Evolutionary conservation across 805 yeast genomes (phyloP).

Genomic region (Limtongozyma cylindracea): DNA sequence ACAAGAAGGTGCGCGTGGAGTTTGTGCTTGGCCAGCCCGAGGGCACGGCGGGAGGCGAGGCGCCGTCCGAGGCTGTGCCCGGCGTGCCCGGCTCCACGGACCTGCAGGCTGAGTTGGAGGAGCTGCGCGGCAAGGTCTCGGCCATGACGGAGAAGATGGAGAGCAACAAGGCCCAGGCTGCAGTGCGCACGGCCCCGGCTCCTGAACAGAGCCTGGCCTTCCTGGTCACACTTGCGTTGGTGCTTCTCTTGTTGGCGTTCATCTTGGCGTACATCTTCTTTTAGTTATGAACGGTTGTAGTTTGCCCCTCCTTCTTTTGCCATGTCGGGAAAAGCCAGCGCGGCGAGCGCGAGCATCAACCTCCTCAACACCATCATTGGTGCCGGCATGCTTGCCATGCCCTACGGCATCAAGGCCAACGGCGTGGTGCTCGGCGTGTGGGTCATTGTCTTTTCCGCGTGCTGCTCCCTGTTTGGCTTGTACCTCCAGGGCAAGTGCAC

Average conservation of each 20-base stretch:
- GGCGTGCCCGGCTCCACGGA: conserved; percentile 2
- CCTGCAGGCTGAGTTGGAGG: conserved; percentile 9
- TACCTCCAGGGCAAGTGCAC: conserved; percentile 36
- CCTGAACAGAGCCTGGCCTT: conserved; percentile 18
- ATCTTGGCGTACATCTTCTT: conserved; percentile 52
- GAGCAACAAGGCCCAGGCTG: conserved; percentile 8
- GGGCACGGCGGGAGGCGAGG: conserved; percentile 1
- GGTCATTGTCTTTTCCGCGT: conserved; percentile 33
- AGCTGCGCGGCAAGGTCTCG: conserved; percentile 15
- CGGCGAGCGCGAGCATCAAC: conserved; percentile 34
- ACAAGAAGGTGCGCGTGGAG: conserved; percentile 44
- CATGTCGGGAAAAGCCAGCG: conserved; percentile 13
- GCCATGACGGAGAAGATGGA: conserved; percentile 18
- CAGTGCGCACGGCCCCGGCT: conserved; percentile 1
- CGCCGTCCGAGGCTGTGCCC: conserved; percentile 1
- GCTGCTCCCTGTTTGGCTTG: conserved; percentile 43
- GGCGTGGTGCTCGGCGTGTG: conserved; percentile 32
- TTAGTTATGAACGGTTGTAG: conserved; percentile 4
- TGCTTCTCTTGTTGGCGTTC: conserved; percentile 22
- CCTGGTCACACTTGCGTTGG: conserved; percentile 24
- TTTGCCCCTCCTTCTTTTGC: too few species aligned
- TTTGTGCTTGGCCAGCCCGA: conserved; percentile 13
- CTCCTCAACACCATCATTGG: conserved; percentile 60
- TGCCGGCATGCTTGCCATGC: conserved; percentile 58
- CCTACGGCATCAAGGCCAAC: conserved; percentile 44